Evolutionary conservation across 1,284 basidiomycete genomes (phyloP), one percentile per base, ranked within the genome.

Genomic region (Schizopora paradoxa): DNA sequence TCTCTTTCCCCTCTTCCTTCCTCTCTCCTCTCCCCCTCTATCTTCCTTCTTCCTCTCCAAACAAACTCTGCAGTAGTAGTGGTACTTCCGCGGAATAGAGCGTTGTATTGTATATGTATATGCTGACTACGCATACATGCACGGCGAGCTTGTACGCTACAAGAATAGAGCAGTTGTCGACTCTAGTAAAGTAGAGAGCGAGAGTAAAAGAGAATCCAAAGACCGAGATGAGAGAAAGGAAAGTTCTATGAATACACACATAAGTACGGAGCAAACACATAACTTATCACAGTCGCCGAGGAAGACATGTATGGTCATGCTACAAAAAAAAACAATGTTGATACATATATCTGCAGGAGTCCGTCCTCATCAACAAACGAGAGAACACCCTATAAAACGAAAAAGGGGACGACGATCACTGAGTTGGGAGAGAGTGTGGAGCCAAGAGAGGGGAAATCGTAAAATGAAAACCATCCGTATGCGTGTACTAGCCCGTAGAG

Each of bases 101-200:
- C 19, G 35, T 13, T 13, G 29, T 29, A 11, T 34, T 28, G 22
- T 7, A 28, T 22, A 25, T 35, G 35, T 43, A 25, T 23, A 43
- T 35, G 31, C 41, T 22, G 41, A 29, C 26, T 32, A 43, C 21
- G 10, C 27, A 43, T 33, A 33, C 31, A 43, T 6, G 33, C 18
- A 33, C 33, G 22, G 41, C 18, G 11, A 19, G 11, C 14, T n/a
- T n/a, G n/a, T n/a, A n/a, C 32, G 14, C 14, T 10, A 26, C 11
- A 35, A 11, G n/a, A 19, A 23, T 21, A 35, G 4, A 10, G 10
- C 33, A 21, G 16, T 33, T 23, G 19, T 36, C 14, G n/a, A n/a
- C n/a, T n/a, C n/a, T n/a, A n/a, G n/a, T n/a, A n/a, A n/a, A n/a
- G n/a, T n/a, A n/a, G n/a, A n/a, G n/a, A n/a, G 41, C 21, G 37